These are phyloP conservation scores for Thelephora terrestris DNA, from an alignment of 1,284 basidiomycete species.

Conservation along the genomic window DNA sequence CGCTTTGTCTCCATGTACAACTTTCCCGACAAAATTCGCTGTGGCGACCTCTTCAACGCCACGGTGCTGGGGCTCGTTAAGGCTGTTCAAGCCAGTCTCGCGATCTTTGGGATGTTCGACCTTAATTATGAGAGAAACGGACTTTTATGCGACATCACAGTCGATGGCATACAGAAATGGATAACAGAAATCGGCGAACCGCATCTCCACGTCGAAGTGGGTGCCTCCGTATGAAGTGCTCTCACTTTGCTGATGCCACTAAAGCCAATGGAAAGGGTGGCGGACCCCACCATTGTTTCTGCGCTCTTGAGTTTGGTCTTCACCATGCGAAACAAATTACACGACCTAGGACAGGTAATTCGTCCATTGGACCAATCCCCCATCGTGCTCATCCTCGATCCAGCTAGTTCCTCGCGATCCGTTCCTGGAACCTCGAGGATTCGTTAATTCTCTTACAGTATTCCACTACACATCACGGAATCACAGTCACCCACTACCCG, in stretches of 20 bases:
- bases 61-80: constrained; percentile 68
- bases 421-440: constrained; percentile 54
- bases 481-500: constrained; percentile 9
- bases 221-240: constrained; percentile 8
- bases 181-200: constrained; percentile 51
- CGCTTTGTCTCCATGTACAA: constrained; percentile 63
- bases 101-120: constrained; percentile 58
- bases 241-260: constrained; percentile 1
- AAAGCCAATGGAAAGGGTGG: constrained; percentile 59
- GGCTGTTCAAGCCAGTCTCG: constrained; percentile 56
- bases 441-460: constrained; percentile 23
- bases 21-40: constrained; percentile 35
- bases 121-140: constrained; percentile 40
- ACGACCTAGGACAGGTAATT: constrained; percentile 35
- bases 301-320: constrained; percentile 60
- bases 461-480: constrained; percentile 16
- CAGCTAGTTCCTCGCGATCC: constrained; percentile 63
- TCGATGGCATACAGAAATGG: constrained; percentile 61
- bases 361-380: neutral
- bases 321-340: constrained; percentile 56
- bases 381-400: neutral
- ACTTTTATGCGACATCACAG: constrained; percentile 63
- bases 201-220: constrained; percentile 50
- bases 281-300: constrained; percentile 60
- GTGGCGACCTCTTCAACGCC: constrained; percentile 34